phyloP scores from a whole-genome alignment of 139 green algal species.

The Deuterostichococcus epilithicus region DNA sequence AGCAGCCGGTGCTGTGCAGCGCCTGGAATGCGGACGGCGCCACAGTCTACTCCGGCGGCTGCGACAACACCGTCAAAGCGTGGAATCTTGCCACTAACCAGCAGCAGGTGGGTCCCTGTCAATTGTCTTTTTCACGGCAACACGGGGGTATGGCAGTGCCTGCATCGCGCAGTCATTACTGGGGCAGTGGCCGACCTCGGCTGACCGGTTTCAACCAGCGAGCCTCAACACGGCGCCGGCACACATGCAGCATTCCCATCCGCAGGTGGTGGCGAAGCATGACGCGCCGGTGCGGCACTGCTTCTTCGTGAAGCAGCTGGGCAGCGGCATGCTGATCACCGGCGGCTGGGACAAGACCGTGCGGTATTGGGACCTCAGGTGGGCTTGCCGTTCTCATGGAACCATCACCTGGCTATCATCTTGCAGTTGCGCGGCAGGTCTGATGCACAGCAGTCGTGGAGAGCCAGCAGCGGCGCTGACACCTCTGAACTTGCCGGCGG shows the following conservation, averaged over 20 bases:
- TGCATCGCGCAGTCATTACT: too few species aligned
- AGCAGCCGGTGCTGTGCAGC: conserved; percentile 83
- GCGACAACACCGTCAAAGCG: conserved; percentile 89
- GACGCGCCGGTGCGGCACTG: conserved; percentile 75
- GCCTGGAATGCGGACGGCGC: conserved; percentile 83
- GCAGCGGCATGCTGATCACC: conserved; percentile 63
- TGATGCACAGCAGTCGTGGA: too few species aligned
- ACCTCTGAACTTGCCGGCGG: too few species aligned
- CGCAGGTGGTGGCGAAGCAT: conserved; percentile 76
- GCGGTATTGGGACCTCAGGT: conserved; percentile 77
- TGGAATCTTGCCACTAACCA: conserved; percentile 90
- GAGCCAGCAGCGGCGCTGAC: too few species aligned
- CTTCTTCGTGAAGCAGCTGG: conserved; percentile 72
- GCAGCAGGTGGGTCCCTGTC: conserved; percentile 21
- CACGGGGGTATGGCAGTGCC: neutral
- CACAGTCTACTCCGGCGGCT: conserved; percentile 73
- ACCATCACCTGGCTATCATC: too few species aligned
- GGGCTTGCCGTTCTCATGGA: too few species aligned
- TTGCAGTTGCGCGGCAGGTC: too few species aligned
- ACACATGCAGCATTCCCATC: neutral
- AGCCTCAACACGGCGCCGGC: neutral
- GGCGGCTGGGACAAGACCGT: conserved; percentile 77
- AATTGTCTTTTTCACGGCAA: neutral
- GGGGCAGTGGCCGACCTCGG: too few species aligned
- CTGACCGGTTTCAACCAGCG: too few species aligned